phyloP scores from a whole-genome alignment of 305 asterid species.

The Euphrasia arctica region DNA sequence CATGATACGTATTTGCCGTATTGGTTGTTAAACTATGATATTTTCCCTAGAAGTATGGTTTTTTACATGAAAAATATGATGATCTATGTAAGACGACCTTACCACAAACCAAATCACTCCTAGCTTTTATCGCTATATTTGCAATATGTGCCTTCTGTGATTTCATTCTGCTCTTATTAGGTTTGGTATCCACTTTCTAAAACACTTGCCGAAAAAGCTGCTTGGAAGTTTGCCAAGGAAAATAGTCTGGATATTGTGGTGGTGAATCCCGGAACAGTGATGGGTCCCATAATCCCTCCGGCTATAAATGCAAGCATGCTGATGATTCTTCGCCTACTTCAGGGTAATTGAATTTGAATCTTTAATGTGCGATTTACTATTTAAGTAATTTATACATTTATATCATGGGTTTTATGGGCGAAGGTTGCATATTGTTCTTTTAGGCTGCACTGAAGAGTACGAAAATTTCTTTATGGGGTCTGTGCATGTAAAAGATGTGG shows the following conservation, averaged over 20 bases:
- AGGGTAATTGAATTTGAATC: constrained; percentile 44
- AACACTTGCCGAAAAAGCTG: constrained; percentile 86
- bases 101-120: background rate
- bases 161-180: constrained; percentile 38
- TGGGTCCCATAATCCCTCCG: constrained; percentile 81
- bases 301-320: constrained; percentile 71
- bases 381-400: background rate
- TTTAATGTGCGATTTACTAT: background rate
- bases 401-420: background rate
- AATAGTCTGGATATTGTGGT: constrained; percentile 72
- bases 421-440: no score
- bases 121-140: constrained; percentile 5
- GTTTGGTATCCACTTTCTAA: constrained; percentile 87
- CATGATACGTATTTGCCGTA: no score
- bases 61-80: no score
- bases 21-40: background rate
- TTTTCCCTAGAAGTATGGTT: no score
- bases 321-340: constrained; percentile 75
- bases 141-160: background rate
- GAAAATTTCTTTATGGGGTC: constrained; percentile 70
- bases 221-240: constrained; percentile 82
- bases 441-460: constrained; percentile 56
- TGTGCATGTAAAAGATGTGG: constrained; percentile 86
- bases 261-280: constrained; percentile 81
- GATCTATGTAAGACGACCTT: no score